Conservation (phyloP, 208 protist species). For the Acanthamoeba royreba region DNA sequence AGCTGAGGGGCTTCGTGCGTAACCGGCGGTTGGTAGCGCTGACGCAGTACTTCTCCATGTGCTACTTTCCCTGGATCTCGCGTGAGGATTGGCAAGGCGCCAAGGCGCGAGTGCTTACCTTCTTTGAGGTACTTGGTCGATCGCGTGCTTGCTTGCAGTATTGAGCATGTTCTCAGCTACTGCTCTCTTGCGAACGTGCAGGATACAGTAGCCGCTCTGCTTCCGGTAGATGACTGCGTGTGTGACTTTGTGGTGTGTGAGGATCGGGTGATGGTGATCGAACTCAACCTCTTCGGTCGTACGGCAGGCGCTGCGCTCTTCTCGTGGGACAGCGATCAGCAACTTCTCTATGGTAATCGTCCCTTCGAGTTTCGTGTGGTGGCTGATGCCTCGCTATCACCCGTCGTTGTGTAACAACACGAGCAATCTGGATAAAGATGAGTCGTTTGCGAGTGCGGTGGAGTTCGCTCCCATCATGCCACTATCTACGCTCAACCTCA, state of each 20-base stretch:
- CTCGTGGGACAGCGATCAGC: constrained; percentile 1
- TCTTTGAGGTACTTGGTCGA: constrained; percentile 3
- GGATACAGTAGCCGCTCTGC: neutral
- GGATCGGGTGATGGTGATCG: neutral
- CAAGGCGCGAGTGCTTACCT: neutral
- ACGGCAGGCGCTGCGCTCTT: neutral
- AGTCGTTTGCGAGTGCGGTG: too few species aligned
- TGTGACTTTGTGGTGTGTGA: neutral
- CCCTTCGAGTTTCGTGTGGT: constrained; percentile 2
- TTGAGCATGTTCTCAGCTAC: too few species aligned
- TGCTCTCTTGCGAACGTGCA: neutral
- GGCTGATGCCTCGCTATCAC: neutral
- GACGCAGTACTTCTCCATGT: constrained; percentile 6
- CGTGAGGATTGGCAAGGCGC: neutral
- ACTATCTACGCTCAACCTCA: too few species aligned
- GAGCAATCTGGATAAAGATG: too few species aligned
- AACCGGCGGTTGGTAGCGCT: neutral
- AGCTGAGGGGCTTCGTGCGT: neutral
- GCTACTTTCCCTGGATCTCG: constrained; percentile 1
- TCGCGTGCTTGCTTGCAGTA: too few species aligned
- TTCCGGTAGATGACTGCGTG: neutral
- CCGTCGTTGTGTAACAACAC: neutral
- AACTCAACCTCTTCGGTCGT: neutral
- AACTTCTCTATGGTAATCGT: neutral
- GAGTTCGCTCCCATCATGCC: too few species aligned